These are phyloP conservation scores for Trichophyton simii DNA, from an alignment of 2,329 filamentous ascomycete genomes.

Conservation along the genomic window DNA sequence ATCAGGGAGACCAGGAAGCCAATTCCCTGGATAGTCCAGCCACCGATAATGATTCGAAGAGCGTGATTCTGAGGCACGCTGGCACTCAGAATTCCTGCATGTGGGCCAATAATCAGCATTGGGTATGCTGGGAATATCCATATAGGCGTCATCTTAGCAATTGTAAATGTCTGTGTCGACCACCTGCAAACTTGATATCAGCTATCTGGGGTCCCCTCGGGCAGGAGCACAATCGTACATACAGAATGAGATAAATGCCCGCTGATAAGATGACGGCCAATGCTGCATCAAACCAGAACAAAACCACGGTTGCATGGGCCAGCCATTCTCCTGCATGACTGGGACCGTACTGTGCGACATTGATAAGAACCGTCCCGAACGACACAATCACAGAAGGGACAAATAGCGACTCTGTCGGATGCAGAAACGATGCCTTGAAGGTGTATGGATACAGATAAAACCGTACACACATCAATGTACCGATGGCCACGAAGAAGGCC, in stretches of 20 bases:
- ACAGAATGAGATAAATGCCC: conserved; percentile 62
- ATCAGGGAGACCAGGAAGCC: conserved; percentile 57
- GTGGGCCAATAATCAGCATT: conserved; percentile 61
- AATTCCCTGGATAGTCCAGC: conserved; percentile 50
- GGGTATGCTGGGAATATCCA: conserved; percentile 85
- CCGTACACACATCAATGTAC: conserved; percentile 50
- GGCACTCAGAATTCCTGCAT: conserved; percentile 48
- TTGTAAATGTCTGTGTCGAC: conserved; percentile 55
- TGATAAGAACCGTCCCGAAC: conserved; percentile 64
- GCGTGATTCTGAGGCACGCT: conserved; percentile 34
- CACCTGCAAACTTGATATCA: conserved; percentile 32
- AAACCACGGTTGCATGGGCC: conserved; percentile 44
- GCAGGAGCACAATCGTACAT: conserved; percentile 14
- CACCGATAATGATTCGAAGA: conserved; percentile 47
- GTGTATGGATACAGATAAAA: conserved; percentile 60
- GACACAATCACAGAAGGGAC: conserved; percentile 57
- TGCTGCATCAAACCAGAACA: conserved; percentile 64
- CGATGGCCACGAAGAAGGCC: conserved; percentile 50
- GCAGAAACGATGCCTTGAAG: conserved; percentile 57
- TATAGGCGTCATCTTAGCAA: conserved; percentile 73
- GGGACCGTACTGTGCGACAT: conserved; percentile 63
- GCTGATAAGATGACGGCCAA: conserved; percentile 56
- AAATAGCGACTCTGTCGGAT: conserved; percentile 68
- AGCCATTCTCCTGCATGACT: conserved; percentile 52
- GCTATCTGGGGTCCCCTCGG: not conserved